Percentiles rank a stretch among this genome's conserved stretches.
phyloP scores from a whole-genome alignment of 768 basidiomycete genomes.

The Gymnopilus junonius region DNA sequence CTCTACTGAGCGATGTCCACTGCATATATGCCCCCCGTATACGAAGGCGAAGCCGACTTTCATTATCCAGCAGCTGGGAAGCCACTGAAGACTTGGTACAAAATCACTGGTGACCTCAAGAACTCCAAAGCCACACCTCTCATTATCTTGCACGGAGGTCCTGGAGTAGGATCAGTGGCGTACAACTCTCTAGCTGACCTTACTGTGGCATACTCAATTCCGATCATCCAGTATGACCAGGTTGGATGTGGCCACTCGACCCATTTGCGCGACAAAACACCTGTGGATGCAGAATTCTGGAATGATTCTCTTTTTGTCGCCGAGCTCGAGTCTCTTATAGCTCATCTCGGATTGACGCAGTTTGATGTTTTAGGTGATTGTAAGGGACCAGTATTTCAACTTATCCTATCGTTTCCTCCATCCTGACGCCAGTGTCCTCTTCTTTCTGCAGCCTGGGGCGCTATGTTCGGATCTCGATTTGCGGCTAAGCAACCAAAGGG shows the following conservation, averaged over 20 bases:
- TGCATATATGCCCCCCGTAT: slow-evolving; percentile 3
- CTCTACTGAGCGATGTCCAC: no score
- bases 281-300: slow-evolving; percentile 49
- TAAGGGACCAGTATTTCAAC: not conserved
- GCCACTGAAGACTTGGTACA: slow-evolving; percentile 51
- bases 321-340: slow-evolving; percentile 52
- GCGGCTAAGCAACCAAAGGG: slow-evolving; percentile 46
- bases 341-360: slow-evolving; percentile 45
- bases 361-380: slow-evolving; percentile 57
- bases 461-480: slow-evolving; percentile 49
- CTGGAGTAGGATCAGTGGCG: slow-evolving; percentile 49
- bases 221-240: slow-evolving; percentile 61
- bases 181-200: slow-evolving; percentile 44
- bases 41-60: slow-evolving; percentile 13
- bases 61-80: slow-evolving; percentile 12
- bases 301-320: slow-evolving; percentile 52
- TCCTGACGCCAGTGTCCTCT: not conserved
- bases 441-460: slow-evolving; percentile 38
- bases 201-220: slow-evolving; percentile 37
- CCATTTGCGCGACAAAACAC: slow-evolving; percentile 51
- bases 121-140: slow-evolving; percentile 41
- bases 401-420: not conserved
- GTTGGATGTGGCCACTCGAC: slow-evolving; percentile 59
- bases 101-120: slow-evolving; percentile 46
- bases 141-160: slow-evolving; percentile 58